These are phyloP conservation scores for Lathyrus sativus DNA, from an alignment of 306 rosid species.

Conservation along the genomic window DNA sequence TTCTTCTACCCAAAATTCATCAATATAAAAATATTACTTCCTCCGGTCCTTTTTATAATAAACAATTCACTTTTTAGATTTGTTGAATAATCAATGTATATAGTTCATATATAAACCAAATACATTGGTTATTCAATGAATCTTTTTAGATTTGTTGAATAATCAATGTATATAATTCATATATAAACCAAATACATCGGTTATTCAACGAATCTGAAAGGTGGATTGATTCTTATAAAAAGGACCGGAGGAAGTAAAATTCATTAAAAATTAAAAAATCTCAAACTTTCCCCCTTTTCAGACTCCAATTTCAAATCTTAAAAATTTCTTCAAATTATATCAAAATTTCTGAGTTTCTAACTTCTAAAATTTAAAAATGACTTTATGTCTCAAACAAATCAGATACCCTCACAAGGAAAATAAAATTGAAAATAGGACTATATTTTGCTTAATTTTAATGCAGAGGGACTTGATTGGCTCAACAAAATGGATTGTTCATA, in stretches of 20 bases:
- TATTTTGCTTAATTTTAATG: neutral
- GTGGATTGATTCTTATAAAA: too few species aligned
- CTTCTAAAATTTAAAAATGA: neutral
- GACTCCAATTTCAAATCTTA: too few species aligned
- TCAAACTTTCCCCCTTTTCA: neutral
- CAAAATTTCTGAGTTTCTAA: neutral
- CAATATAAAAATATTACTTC: neutral
- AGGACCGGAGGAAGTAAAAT: neutral
- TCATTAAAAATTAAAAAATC: neutral
- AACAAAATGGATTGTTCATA: neutral
- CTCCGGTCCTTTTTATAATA: too few species aligned
- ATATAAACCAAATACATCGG: too few species aligned
- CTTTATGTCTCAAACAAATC: neutral
- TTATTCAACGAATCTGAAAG: too few species aligned
- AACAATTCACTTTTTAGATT: too few species aligned
- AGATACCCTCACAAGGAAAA: neutral
- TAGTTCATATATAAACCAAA: too few species aligned
- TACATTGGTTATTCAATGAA: too few species aligned
- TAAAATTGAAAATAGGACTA: neutral
- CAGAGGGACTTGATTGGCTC: neutral
- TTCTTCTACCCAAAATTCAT: neutral
- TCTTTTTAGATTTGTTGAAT: too few species aligned
- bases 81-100: too few species aligned
- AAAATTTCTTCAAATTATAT: too few species aligned
- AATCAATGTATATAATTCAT: too few species aligned